A percentile compares a stretch with the other conserved stretches of the same genome.
phyloP scores from a whole-genome alignment of 2,329 filamentous ascomycete genomes.

The Sclerotinia nivalis region DNA sequence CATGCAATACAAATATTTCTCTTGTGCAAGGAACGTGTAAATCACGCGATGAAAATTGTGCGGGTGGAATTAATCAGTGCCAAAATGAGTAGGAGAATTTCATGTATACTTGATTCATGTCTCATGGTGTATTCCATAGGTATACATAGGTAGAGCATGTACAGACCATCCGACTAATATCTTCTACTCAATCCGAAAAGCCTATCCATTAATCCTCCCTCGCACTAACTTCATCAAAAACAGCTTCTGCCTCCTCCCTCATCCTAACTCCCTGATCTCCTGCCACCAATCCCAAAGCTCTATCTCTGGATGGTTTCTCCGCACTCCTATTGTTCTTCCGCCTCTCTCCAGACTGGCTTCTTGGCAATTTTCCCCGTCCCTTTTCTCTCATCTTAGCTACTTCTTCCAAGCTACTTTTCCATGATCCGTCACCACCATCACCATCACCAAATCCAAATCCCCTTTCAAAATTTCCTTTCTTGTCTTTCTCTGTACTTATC shows the following conservation, averaged over 20 bases:
- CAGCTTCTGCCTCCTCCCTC: constrained; percentile 17
- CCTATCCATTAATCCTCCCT: constrained; percentile 7
- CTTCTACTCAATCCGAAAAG: not conserved
- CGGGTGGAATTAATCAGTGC: not conserved
- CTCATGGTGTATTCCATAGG: constrained; percentile 1
- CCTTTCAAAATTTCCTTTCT: not conserved
- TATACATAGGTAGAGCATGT: not conserved
- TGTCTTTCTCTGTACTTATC: constrained; percentile 7
- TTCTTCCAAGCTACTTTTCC: not conserved
- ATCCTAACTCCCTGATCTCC: constrained; percentile 19
- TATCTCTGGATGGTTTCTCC: constrained; percentile 8
- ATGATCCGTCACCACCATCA: not conserved
- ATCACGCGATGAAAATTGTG: not conserved
- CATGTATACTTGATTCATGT: not conserved
- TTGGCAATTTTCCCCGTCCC: not conserved
- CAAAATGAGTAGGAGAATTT: not conserved
- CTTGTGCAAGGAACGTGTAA: not conserved
- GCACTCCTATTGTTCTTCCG: constrained; percentile 5
- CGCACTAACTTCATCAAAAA: constrained; percentile 6
- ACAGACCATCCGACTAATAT: not conserved
- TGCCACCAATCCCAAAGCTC: constrained; percentile 21
- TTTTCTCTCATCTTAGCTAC: not conserved
- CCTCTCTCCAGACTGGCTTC: constrained; percentile 4
- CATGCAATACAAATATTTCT: not conserved
- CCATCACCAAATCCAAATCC: not conserved